Evolutionary conservation across 441 rosid genomes (phyloP).

Genomic region (Syzygium syzygioides): DNA sequence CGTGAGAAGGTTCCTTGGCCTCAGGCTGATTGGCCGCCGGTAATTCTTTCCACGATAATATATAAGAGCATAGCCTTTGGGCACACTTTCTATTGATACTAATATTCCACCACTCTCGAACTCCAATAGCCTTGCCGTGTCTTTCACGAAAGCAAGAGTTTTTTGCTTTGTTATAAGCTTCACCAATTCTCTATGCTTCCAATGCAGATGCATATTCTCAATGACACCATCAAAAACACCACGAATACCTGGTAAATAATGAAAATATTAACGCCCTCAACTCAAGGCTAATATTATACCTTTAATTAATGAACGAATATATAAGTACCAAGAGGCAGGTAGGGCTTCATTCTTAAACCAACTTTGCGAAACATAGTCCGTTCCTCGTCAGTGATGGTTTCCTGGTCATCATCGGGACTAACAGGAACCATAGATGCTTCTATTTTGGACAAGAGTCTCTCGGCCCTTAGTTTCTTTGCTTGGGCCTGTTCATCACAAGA

Average conservation of each 20-base stretch:
- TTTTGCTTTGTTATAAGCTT: conserved; percentile 90
- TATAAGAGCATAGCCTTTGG: conserved; percentile 84
- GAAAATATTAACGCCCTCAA: conserved; percentile 3
- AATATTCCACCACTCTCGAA: conserved; percentile 94
- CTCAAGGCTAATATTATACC: background rate
- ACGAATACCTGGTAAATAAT: conserved; percentile 62
- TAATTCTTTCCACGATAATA: conserved; percentile 95
- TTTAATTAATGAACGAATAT: conserved; percentile 7
- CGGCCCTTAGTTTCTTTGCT: conserved; percentile 87
- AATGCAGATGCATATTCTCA: conserved; percentile 97
- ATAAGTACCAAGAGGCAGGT: conserved; percentile 79
- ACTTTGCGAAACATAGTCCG: conserved; percentile 77
- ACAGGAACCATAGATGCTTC: conserved; percentile 92
- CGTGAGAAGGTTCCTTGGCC: conserved; percentile 92
- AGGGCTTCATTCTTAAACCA: conserved; percentile 91
- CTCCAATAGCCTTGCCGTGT: conserved; percentile 80
- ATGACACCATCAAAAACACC: conserved; percentile 96
- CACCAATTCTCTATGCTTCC: conserved; percentile 97
- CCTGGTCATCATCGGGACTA: conserved; percentile 97
- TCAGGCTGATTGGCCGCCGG: conserved; percentile 67
- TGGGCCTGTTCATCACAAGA: conserved; percentile 56
- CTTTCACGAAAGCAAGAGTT: conserved; percentile 83
- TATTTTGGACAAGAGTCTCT: conserved; percentile 71
- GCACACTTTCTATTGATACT: conserved; percentile 83
- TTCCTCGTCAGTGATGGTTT: conserved; percentile 92